Conservation (phyloP, 805 yeast genomes). For the Saturnispora sekii region DNA sequence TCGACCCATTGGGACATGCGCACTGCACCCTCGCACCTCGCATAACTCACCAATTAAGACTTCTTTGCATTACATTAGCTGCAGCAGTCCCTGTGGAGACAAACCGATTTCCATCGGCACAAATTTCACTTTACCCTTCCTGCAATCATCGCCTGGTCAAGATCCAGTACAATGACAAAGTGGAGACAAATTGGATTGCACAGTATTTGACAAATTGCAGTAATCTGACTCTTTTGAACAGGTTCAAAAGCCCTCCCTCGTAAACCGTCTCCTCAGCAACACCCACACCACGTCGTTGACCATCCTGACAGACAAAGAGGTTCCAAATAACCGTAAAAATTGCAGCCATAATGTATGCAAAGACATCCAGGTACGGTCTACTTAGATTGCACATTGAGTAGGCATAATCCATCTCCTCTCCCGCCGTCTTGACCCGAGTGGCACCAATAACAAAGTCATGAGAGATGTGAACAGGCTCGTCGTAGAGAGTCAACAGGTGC, state of each 20-base stretch:
- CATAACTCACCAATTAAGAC: too few relatives aligned
- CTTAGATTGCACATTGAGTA: slow-evolving; percentile 38
- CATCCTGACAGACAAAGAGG: slow-evolving; percentile 1
- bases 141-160: not conserved
- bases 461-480: slow-evolving; percentile 9
- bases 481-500: slow-evolving; percentile 21
- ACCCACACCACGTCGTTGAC: not conserved
- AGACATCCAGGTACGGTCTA: slow-evolving; percentile 35
- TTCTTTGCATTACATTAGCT: too few relatives aligned
- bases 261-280: not conserved
- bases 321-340: slow-evolving; percentile 15
- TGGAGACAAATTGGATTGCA: not conserved
- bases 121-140: too few relatives aligned
- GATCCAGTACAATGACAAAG: not conserved
- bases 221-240: not conserved
- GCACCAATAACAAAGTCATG: slow-evolving; percentile 21
- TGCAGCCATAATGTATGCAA: slow-evolving; percentile 30
- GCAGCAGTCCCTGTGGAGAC: too few relatives aligned
- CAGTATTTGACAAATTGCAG: not conserved
- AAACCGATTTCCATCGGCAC: slow-evolving; percentile 90
- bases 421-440: slow-evolving; percentile 19
- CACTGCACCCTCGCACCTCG: too few relatives aligned
- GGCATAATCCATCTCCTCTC: slow-evolving; percentile 28
- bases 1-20: too few relatives aligned
- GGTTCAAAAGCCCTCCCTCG: not conserved